Evolutionary conservation across 768 basidiomycete species (phyloP).

Genomic region (Russula virescens): DNA sequence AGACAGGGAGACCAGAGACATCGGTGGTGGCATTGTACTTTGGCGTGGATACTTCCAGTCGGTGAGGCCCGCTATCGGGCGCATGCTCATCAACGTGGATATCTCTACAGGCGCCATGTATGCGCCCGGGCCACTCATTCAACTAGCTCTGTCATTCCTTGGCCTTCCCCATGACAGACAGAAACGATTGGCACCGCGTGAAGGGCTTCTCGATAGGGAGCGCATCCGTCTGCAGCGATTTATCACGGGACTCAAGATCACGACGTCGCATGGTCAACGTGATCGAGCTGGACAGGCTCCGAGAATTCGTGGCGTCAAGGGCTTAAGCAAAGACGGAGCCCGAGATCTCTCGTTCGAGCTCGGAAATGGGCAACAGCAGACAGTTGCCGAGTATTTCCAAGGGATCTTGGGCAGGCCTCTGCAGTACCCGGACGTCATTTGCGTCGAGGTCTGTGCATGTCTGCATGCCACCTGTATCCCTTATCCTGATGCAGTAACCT

Average conservation of each 20-base stretch:
- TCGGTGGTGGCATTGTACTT: slow-evolving; percentile 60
- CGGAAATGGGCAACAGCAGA: slow-evolving; percentile 49
- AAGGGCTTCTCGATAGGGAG: slow-evolving; percentile 45
- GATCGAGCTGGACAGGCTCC: slow-evolving; percentile 10
- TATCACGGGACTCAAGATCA: slow-evolving; percentile 46
- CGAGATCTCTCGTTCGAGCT: slow-evolving; percentile 48
- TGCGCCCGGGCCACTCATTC: slow-evolving; percentile 52
- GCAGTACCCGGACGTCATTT: slow-evolving; percentile 56
- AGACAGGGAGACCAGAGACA: slow-evolving; percentile 42
- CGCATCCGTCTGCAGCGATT: slow-evolving; percentile 51
- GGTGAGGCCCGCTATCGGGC: slow-evolving; percentile 58
- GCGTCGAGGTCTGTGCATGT: slow-evolving; percentile 53
- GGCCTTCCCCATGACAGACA: slow-evolving; percentile 29
- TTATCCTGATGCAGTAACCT: neutral
- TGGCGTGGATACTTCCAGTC: slow-evolving; percentile 84
- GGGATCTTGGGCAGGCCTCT: slow-evolving; percentile 47
- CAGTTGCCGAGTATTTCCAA: slow-evolving; percentile 60
- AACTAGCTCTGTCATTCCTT: slow-evolving; percentile 54
- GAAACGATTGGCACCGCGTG: slow-evolving; percentile 36
- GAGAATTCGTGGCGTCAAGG: slow-evolving; percentile 55
- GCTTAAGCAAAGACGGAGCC: slow-evolving; percentile 50
- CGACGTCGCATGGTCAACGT: slow-evolving; percentile 33
- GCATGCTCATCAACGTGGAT: slow-evolving; percentile 69
- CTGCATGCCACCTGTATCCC: neutral
- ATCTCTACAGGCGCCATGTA: slow-evolving; percentile 76